These are phyloP conservation scores for Aspergillus caelatus DNA, from an alignment of 2,329 filamentous ascomycete genomes.

Conservation along the genomic window DNA sequence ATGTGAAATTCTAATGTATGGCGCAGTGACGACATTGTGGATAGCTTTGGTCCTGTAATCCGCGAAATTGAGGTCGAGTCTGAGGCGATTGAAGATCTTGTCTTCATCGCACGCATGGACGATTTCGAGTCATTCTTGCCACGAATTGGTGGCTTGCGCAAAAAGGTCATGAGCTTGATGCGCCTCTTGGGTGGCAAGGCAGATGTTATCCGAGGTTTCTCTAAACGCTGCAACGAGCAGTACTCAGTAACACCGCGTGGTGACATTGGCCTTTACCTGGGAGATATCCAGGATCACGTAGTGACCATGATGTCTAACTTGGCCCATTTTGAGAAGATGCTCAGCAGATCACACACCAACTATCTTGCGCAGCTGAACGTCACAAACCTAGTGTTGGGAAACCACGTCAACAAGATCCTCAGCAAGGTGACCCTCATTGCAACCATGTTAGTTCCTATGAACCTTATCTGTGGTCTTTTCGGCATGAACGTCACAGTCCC, in stretches of 20 bases:
- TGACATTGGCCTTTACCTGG: slow-evolving; percentile 94
- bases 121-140: slow-evolving; percentile 87
- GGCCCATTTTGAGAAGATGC: slow-evolving; percentile 95
- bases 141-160: slow-evolving; percentile 85
- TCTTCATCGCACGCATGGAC: slow-evolving; percentile 87
- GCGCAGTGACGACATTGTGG: slow-evolving; percentile 87
- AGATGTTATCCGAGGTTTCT: slow-evolving; percentile 97
- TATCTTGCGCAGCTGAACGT: slow-evolving; percentile 94
- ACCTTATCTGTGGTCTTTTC: slow-evolving; percentile 73
- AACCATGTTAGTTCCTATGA: slow-evolving; percentile 93
- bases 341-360: slow-evolving; percentile 90
- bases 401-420: slow-evolving; percentile 82
- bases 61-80: slow-evolving; percentile 84
- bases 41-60: slow-evolving; percentile 90
- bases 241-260: slow-evolving; percentile 93
- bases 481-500: slow-evolving; percentile 56
- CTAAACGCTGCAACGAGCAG: slow-evolving; percentile 97
- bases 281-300: slow-evolving; percentile 98
- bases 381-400: slow-evolving; percentile 86
- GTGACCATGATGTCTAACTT: slow-evolving; percentile 99
- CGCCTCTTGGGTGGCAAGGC: slow-evolving; percentile 94
- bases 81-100: slow-evolving; percentile 91
- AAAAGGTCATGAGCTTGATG: slow-evolving; percentile 92
- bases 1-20: slow-evolving; percentile 13
- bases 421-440: slow-evolving; percentile 95